phyloP scores from a whole-genome alignment of 768 basidiomycete genomes.

The Tulasnella sp. region DNA sequence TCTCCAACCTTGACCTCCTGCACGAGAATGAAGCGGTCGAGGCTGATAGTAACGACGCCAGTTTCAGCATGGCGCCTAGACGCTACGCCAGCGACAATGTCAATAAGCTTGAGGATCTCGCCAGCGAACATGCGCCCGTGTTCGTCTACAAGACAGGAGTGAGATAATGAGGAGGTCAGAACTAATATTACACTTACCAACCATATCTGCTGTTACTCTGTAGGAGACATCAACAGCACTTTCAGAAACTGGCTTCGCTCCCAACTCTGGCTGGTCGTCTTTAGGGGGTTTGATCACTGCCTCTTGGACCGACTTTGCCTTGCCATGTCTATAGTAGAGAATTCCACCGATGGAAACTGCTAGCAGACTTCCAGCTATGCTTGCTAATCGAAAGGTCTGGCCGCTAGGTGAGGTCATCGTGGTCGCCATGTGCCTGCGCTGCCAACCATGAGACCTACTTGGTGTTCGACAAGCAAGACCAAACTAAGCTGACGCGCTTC shows the following conservation, averaged over 20 bases:
- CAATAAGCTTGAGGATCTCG: conserved; percentile 24
- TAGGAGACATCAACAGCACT: conserved; percentile 22
- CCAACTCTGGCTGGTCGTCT: neutral
- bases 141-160: conserved; percentile 2
- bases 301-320: neutral
- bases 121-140: conserved; percentile 23
- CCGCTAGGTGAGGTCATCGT: neutral
- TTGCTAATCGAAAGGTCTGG: neutral
- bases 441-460: neutral
- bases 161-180: neutral
- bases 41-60: conserved; percentile 19
- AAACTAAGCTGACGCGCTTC: conserved; percentile 15
- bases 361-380: neutral
- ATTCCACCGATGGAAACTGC: neutral
- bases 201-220: conserved; percentile 22
- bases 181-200: neutral
- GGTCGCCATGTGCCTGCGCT: neutral
- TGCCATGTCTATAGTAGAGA: neutral
- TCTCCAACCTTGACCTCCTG: conserved; percentile 24
- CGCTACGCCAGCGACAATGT: conserved; percentile 23
- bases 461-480: neutral
- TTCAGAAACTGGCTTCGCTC: conserved; percentile 17
- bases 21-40: conserved; percentile 21
- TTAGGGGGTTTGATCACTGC: neutral
- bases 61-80: conserved; percentile 22